A percentile compares a stretch with the other conserved stretches of the same genome.
Evolutionary conservation across 331 rosid species (phyloP).

Genomic region (Malus hybrid): DNA sequence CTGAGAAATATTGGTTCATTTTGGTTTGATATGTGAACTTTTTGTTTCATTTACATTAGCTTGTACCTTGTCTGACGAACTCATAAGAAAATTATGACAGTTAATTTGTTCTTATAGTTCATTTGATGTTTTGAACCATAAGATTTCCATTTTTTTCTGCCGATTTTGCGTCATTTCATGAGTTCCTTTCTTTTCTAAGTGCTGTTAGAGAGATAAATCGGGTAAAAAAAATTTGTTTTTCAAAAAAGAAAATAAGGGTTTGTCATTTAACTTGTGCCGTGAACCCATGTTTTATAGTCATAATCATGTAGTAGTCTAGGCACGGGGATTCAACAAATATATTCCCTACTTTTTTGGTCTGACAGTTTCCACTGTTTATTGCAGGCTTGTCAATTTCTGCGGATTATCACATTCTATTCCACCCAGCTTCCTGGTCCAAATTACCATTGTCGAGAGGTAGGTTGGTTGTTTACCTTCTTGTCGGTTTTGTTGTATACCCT

Average conservation of each 20-base stretch:
- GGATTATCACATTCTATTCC: conserved; percentile 78
- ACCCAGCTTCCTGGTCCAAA: conserved; percentile 99
- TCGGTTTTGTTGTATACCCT: background rate
- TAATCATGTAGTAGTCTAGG: no score
- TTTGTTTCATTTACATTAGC: background rate
- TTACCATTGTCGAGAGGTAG: conserved; percentile 95
- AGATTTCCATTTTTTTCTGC: background rate
- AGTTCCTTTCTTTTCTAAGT: background rate
- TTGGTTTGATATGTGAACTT: background rate
- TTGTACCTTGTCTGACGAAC: background rate
- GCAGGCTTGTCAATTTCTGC: conserved; percentile 83
- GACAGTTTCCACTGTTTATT: conserved; percentile 9
- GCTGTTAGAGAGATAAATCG: background rate
- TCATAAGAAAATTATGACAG: background rate
- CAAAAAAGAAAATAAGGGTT: background rate
- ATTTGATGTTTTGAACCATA: background rate
- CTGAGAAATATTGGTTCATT: background rate
- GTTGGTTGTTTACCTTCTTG: background rate
- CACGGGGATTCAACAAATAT: background rate
- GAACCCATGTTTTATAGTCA: background rate
- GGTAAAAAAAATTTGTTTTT: background rate
- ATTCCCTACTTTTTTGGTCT: background rate
- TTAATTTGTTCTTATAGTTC: background rate
- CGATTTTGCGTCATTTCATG: background rate
- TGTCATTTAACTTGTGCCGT: background rate